Conservation (phyloP, 148 eudicot genomes). For the Vaccinium corymbosum region DNA sequence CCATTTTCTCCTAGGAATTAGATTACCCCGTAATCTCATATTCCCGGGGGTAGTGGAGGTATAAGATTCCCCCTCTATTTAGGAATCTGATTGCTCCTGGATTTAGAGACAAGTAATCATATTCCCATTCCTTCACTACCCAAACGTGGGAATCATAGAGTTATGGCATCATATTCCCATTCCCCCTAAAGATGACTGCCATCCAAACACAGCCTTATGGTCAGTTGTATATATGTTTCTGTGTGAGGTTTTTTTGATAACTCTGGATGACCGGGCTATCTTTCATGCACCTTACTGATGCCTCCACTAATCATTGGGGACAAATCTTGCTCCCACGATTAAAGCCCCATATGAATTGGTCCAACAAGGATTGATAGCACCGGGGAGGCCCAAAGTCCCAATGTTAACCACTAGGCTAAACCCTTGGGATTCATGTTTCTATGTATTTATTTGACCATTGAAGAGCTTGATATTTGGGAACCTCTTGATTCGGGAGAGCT, state of each 20-base stretch:
- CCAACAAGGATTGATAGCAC: neutral
- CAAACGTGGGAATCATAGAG: no score
- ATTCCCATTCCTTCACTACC: no score
- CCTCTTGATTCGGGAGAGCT: neutral
- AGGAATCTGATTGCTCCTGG: no score
- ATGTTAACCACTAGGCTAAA: neutral
- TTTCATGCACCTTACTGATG: neutral
- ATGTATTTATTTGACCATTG: neutral
- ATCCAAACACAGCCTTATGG: neutral
- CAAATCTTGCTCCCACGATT: neutral
- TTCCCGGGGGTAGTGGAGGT: no score
- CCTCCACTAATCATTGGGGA: neutral
- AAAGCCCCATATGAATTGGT: neutral
- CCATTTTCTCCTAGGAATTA: no score
- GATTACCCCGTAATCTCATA: no score
- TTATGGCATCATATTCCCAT: no score
- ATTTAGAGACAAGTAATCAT: no score
- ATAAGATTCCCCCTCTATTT: no score
- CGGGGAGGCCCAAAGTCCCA: neutral
- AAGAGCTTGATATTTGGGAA: neutral
- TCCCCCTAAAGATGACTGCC: no score
- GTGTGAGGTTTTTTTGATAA: neutral
- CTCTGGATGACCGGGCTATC: neutral
- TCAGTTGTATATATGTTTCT: neutral
- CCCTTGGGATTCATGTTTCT: neutral